Percentiles rank a stretch among this genome's conserved stretches.
phyloP scores from a whole-genome alignment of 225 moss, liverwort and hornwort species.

The Polytrichum formosum region DNA sequence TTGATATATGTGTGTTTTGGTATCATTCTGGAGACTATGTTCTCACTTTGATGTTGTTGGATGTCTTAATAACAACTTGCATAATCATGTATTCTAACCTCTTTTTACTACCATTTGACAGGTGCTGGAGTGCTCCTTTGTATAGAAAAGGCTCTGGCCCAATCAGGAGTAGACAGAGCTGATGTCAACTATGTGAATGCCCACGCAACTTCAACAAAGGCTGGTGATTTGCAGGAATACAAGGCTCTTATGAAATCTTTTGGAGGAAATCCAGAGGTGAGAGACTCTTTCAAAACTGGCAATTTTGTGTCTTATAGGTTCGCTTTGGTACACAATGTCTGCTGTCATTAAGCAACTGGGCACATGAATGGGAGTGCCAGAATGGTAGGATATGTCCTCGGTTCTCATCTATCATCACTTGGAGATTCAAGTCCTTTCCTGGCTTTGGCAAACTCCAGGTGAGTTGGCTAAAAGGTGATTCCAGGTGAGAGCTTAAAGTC shows the following conservation, averaged over 20 bases:
- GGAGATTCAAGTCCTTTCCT: too few relatives aligned
- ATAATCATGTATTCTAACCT: constrained; percentile 19
- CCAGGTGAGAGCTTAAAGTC: too few relatives aligned
- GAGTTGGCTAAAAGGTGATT: too few relatives aligned
- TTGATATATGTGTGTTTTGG: too few relatives aligned
- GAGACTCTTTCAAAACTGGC: too few relatives aligned
- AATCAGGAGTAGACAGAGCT: constrained; percentile 67
- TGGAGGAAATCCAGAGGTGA: constrained; percentile 37
- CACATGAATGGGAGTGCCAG: too few relatives aligned
- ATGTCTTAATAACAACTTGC: neutral
- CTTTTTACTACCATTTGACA: constrained; percentile 28
- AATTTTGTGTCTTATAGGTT: too few relatives aligned
- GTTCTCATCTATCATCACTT: too few relatives aligned
- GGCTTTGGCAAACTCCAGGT: too few relatives aligned
- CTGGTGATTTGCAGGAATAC: constrained; percentile 66
- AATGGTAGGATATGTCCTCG: too few relatives aligned
- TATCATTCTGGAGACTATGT: constrained; percentile 7
- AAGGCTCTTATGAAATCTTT: constrained; percentile 59
- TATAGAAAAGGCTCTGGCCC: constrained; percentile 84
- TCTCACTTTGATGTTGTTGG: constrained; percentile 12
- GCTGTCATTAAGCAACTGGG: too few relatives aligned
- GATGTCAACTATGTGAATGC: constrained; percentile 76
- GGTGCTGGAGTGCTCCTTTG: constrained; percentile 85
- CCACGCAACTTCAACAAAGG: constrained; percentile 63
- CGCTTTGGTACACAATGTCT: too few relatives aligned